These are phyloP conservation scores for Boeremia exigua DNA, from an alignment of 2,329 filamentous ascomycete genomes.

Conservation along the genomic window DNA sequence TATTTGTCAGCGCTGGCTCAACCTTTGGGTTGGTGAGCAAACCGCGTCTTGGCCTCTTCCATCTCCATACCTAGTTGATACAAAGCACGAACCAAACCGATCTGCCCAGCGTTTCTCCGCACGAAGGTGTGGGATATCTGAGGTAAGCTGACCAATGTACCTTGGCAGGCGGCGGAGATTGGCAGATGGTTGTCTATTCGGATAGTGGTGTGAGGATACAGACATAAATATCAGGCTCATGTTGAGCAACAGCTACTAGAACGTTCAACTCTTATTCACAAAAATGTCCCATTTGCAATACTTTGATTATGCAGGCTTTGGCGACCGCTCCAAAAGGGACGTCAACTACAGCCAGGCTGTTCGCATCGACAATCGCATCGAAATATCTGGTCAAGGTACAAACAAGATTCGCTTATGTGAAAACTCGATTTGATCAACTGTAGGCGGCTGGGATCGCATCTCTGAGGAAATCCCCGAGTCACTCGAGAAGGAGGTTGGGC, in stretches of 20 bases:
- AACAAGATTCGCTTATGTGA: too few species aligned
- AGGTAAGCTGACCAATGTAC: background rate
- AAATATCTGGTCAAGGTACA: slow-evolving; percentile 36
- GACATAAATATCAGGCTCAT: background rate
- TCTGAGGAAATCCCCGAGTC: slow-evolving; percentile 30
- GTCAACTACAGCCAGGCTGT: slow-evolving; percentile 26
- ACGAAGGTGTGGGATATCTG: background rate
- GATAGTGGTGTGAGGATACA: too few species aligned
- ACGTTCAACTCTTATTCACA: background rate
- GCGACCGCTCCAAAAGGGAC: slow-evolving; percentile 23
- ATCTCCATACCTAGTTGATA: background rate
- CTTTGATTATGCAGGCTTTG: slow-evolving; percentile 35
- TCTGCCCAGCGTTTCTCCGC: background rate
- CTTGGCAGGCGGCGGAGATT: slow-evolving; percentile 1
- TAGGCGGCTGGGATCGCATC: slow-evolving; percentile 34
- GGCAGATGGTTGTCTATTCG: too few species aligned
- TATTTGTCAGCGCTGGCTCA: slow-evolving; percentile 6
- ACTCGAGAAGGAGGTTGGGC: slow-evolving; percentile 30
- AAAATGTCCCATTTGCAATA: slow-evolving; percentile 19
- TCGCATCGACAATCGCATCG: slow-evolving; percentile 32
- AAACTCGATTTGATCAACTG: background rate
- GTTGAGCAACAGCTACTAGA: background rate
- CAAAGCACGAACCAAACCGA: background rate
- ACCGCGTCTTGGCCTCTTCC: background rate
- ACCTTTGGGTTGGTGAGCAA: background rate